Conservation (phyloP, 208 protist genomes). For the Trichomonas tenax region DNA sequence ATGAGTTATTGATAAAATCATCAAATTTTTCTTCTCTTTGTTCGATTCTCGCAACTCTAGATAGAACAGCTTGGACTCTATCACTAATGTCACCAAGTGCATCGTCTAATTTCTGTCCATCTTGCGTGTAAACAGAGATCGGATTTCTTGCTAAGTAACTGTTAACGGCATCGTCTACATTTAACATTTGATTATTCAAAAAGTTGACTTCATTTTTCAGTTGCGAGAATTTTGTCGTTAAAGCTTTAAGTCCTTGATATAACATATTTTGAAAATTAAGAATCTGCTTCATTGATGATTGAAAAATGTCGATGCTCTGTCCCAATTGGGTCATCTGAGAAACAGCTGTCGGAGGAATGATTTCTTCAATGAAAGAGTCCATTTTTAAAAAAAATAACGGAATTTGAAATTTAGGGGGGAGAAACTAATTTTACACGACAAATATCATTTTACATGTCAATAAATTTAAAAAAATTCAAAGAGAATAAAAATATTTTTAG, state of each 20-base stretch:
- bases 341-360: background rate
- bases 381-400: background rate
- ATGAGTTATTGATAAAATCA: background rate
- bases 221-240: background rate
- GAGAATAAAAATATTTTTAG: too few relatives aligned
- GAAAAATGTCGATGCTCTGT: background rate
- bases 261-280: conserved; percentile 3
- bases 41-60: background rate
- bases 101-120: background rate
- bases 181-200: background rate
- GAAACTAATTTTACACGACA: background rate
- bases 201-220: background rate
- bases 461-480: too few relatives aligned
- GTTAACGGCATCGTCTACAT: background rate
- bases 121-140: background rate
- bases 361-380: background rate
- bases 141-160: background rate
- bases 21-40: background rate
- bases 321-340: background rate
- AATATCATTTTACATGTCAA: background rate
- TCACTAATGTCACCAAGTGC: background rate
- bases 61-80: background rate
- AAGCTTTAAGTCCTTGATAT: background rate
- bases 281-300: background rate
- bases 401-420: too few relatives aligned